Percentiles rank a stretch among this genome's conserved stretches.
These are phyloP conservation scores for Arthrinium phaeospermum DNA, from an alignment of 2,329 filamentous ascomycete species.

Conservation along the genomic window DNA sequence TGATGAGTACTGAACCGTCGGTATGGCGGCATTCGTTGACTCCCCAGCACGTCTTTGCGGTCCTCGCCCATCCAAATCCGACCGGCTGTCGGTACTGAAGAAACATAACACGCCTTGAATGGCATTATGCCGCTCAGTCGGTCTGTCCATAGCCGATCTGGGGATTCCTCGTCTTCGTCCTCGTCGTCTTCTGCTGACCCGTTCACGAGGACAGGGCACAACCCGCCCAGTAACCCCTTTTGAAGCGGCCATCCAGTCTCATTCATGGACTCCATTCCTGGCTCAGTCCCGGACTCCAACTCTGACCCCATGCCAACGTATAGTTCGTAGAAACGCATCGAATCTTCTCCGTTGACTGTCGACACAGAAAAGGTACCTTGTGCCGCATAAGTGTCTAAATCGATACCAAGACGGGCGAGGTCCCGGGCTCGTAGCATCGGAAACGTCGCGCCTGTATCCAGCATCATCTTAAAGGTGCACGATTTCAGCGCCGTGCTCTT, in stretches of 20 bases:
- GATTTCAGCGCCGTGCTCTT: constrained; percentile 33
- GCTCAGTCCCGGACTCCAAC: neutral
- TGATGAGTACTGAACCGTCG: constrained; percentile 33
- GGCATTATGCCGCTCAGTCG: constrained; percentile 50
- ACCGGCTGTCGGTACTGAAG: constrained; percentile 44
- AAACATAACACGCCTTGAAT: constrained; percentile 48
- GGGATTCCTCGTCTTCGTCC: neutral
- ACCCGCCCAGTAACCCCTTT: constrained; percentile 32
- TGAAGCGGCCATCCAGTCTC: constrained; percentile 31
- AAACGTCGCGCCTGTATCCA: constrained; percentile 51
- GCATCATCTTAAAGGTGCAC: constrained; percentile 39
- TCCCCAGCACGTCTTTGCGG: constrained; percentile 49
- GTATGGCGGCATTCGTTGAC: constrained; percentile 46
- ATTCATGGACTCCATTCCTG: neutral
- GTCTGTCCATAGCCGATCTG: constrained; percentile 23
- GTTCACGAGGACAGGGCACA: constrained; percentile 34
- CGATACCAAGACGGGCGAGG: constrained; percentile 41
- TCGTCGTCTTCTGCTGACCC: neutral
- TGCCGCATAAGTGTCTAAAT: constrained; percentile 41
- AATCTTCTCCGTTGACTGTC: constrained; percentile 1
- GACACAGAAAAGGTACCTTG: constrained; percentile 34
- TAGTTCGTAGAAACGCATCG: constrained; percentile 26
- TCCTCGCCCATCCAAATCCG: constrained; percentile 49
- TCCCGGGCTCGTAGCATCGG: constrained; percentile 45
- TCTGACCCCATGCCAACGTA: constrained; percentile 28